Base-by-base conservation (phyloP, 805 yeast genomes). In the Candida sakaeoensis region DNA sequence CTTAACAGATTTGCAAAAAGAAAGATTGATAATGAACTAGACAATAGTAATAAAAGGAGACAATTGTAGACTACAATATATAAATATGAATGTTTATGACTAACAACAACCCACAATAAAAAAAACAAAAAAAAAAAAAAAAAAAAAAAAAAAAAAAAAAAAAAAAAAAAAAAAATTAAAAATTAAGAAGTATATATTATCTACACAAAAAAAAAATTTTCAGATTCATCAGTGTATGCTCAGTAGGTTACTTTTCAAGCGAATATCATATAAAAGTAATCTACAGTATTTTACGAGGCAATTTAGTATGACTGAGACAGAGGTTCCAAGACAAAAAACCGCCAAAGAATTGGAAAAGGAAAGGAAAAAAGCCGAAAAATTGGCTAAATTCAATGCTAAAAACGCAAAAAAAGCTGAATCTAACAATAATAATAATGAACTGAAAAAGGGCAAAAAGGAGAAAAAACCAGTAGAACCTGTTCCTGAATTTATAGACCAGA, bases 341-440 rank as follows among this genome's bases (percentile, higher is more conserved):
- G 83, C 82, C 46, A 85, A 85, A 60, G 87, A 85, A 65, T 71
- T 86, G 39, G 95, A 87, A 61, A 87, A 85, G 57, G 95, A 87
- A 70, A 74, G 82, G 57, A 82, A 87, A 72, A 79, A 86, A 74
- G 90, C 95, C 48, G 93, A 87, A 71, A 82, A 87, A 61, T 67
- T 86, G 54, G 84, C 93, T 62, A 81, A 88, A 64, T 87, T 90
- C 65, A 76, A 82, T 54, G 95, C 98, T 43, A 84, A 89, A 63
- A 78, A 85, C 60, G 80, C 80, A 40, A 75, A 72, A 43, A 74
- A 75, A 45, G 40, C 40, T 24, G 43, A 30, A 17, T 19, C 36
- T 2, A 18, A 10, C 7, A 70, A 70, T 45, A 70, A 68, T 9
- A 70, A 70, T 45, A 70, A 68, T 33, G 57, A 67, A 17, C 2